Percentiles rank a stretch among this genome's conserved stretches.
Conservation (phyloP, 23 red algal genomes). For the Pyropia haitanensis region DNA sequence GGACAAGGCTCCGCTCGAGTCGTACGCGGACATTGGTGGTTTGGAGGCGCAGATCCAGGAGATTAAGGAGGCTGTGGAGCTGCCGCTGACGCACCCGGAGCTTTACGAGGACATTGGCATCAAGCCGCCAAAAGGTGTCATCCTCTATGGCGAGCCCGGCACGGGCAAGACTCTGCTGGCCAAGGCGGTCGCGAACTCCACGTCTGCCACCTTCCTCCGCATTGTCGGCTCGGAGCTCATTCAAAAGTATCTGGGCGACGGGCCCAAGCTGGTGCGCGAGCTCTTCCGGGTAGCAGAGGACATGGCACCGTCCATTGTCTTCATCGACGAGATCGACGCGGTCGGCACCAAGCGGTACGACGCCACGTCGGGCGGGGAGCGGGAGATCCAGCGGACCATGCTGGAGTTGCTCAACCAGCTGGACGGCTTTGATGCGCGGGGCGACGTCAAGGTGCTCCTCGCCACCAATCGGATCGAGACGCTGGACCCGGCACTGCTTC, state of each 20-base stretch:
- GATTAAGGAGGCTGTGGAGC: constrained; percentile 99
- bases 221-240: constrained; percentile 96
- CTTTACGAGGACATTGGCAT: constrained; percentile 99
- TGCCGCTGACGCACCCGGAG: constrained; percentile 97
- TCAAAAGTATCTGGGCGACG: constrained; percentile 98
- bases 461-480: constrained; percentile 97
- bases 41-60: constrained; percentile 99
- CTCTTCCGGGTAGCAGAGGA: constrained; percentile 96
- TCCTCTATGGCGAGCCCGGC: constrained; percentile 96
- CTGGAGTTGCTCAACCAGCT: constrained; percentile 98
- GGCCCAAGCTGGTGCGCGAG: constrained; percentile 96
- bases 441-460: constrained; percentile 94
- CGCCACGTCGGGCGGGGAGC: constrained; percentile 86
- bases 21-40: constrained; percentile 94
- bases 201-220: constrained; percentile 91
- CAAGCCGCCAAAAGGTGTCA: constrained; percentile 96
- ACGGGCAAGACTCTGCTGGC: constrained; percentile 99
- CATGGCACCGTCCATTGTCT: constrained; percentile 97
- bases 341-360: constrained; percentile 99
- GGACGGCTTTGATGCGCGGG: constrained; percentile 91
- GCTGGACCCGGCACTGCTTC: constrained; percentile 92
- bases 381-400: constrained; percentile 99
- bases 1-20: constrained; percentile 95
- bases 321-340: constrained; percentile 99
- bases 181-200: constrained; percentile 96